These are phyloP conservation scores for Pestalotiopsis sp. DNA, from an alignment of 2,329 filamentous ascomycete genomes.

Conservation along the genomic window DNA sequence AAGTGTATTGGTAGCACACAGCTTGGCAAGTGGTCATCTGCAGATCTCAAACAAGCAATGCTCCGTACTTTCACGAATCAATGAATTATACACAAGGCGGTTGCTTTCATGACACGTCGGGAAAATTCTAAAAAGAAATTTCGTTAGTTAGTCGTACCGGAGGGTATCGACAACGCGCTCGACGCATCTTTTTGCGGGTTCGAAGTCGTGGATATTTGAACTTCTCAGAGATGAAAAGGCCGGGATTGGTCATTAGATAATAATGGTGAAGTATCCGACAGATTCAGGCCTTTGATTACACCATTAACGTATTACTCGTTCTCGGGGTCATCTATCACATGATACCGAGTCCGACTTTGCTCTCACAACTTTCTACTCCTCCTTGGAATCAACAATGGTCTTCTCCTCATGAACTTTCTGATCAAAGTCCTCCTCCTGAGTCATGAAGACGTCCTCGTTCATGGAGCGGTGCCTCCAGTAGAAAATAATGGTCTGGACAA, in stretches of 20 bases:
- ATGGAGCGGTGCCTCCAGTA: conserved; percentile 48
- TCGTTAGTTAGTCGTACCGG: too few species aligned
- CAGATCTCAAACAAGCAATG: neutral
- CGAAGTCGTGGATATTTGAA: too few species aligned
- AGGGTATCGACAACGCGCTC: too few species aligned
- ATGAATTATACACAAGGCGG: too few species aligned
- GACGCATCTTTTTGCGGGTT: too few species aligned
- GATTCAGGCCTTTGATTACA: neutral
- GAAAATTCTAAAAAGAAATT: too few species aligned
- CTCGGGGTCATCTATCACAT: neutral
- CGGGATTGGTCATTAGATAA: too few species aligned
- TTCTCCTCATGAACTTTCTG: conserved; percentile 1
- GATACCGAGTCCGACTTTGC: neutral
- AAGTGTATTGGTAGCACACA: neutral
- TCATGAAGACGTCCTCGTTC: conserved; percentile 51
- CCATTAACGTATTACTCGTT: neutral
- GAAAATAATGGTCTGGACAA: conserved; percentile 50
- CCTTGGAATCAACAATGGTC: neutral
- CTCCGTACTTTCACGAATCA: neutral
- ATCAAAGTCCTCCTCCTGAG: conserved; percentile 29
- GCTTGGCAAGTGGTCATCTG: neutral
- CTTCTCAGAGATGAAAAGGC: too few species aligned
- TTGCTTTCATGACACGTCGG: too few species aligned
- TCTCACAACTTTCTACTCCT: neutral
- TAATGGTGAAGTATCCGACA: too few species aligned